Conservation (phyloP, 306 rosid genomes). For the Leucaena leucocephala region DNA sequence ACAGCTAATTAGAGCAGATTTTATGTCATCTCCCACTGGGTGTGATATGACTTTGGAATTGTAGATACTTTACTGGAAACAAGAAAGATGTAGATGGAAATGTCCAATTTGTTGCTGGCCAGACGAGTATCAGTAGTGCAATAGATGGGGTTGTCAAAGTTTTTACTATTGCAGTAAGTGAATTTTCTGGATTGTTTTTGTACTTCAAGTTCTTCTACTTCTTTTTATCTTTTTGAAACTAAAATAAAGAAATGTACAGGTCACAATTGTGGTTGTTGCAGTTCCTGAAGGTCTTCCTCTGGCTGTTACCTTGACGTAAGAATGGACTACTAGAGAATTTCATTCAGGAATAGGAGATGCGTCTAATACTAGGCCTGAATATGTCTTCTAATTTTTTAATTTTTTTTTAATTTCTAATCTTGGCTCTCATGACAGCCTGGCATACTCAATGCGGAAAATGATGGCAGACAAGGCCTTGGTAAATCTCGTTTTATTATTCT, state of each 20-base stretch:
- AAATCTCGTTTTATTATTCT: conserved; percentile 37
- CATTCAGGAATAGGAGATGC: conserved; percentile 21
- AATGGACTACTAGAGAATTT: conserved; percentile 30
- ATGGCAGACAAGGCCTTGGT: conserved; percentile 98
- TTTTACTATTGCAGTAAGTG: conserved; percentile 92
- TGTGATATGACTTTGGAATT: conserved; percentile 39
- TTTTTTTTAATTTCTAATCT: conserved; percentile 12
- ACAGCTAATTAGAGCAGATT: conserved; percentile 10
- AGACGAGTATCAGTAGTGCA: conserved; percentile 54
- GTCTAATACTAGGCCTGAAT: conserved; percentile 9
- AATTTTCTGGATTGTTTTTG: conserved; percentile 32
- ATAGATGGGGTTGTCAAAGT: conserved; percentile 75
- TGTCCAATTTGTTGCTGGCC: conserved; percentile 51
- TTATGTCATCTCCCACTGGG: conserved; percentile 32
- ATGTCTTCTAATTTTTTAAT: conserved; percentile 32
- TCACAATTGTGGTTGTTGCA: conserved; percentile 98
- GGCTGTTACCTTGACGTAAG: conserved; percentile 98
- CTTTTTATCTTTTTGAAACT: conserved; percentile 27
- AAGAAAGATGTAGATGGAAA: conserved; percentile 53
- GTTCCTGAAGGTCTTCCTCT: conserved; percentile 99
- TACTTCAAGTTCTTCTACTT: background rate
- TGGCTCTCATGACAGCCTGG: conserved; percentile 61
- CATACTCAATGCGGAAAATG: conserved; percentile 99
- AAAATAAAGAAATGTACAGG: conserved; percentile 60
- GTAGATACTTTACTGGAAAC: conserved; percentile 81